Conservation (phyloP, 805 yeast species). For the Candida bentonensis region DNA sequence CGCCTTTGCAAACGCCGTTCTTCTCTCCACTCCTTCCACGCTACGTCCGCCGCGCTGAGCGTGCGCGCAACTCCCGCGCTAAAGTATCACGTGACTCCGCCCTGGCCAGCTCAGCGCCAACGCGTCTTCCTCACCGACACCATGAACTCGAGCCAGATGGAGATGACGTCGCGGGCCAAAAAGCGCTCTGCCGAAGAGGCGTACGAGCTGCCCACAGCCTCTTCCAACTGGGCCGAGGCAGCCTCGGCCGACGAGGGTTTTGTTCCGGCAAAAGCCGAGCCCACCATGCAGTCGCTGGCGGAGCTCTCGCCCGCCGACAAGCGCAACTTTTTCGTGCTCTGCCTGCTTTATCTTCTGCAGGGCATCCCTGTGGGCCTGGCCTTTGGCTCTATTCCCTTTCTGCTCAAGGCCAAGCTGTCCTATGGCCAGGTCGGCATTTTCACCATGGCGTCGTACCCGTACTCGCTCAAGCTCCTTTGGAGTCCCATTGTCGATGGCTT, state of each 20-base stretch:
- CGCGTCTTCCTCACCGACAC: no score
- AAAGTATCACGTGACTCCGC: no score
- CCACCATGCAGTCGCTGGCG: neutral
- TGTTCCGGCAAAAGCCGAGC: neutral
- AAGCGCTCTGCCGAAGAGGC: neutral
- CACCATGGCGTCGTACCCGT: slow-evolving; percentile 87
- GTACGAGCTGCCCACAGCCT: neutral
- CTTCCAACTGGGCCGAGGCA: neutral
- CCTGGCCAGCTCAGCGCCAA: no score
- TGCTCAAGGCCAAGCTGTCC: slow-evolving; percentile 66
- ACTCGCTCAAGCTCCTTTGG: slow-evolving; percentile 85
- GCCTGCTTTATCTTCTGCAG: slow-evolving; percentile 68
- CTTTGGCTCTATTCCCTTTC: slow-evolving; percentile 85
- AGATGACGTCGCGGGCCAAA: neutral
- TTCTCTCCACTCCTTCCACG: no score
- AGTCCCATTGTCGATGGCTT: slow-evolving; percentile 91
- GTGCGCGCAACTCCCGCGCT: no score
- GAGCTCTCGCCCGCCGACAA: slow-evolving; percentile 34
- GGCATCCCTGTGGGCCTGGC: slow-evolving; percentile 97
- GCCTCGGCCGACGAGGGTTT: neutral
- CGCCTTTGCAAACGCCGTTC: no score
- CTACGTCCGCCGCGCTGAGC: no score
- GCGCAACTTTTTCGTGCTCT: slow-evolving; percentile 60
- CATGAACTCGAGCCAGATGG: neutral
- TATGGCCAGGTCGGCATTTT: slow-evolving; percentile 87